Percentiles rank a stretch among this genome's conserved stretches.
phyloP scores from a whole-genome alignment of 1,284 basidiomycete genomes.

The Ceratorhiza oryzae-sativae region DNA sequence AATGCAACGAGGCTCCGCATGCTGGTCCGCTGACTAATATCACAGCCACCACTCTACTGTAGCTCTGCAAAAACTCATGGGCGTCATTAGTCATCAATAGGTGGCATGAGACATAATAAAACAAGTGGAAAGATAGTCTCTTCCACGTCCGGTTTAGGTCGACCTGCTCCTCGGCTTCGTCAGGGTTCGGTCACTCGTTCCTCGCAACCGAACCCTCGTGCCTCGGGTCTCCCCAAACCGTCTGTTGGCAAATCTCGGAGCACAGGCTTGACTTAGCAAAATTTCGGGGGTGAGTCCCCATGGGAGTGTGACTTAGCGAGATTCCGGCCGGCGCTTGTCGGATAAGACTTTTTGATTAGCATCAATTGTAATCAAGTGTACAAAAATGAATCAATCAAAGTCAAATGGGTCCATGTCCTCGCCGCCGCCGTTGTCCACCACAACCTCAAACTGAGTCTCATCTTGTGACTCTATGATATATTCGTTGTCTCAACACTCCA shows the following conservation, averaged over 20 bases:
- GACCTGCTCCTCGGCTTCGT: constrained; percentile 1
- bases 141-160: constrained; percentile 29
- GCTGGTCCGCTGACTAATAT: too few relatives aligned
- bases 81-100: too few relatives aligned
- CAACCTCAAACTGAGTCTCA: neutral
- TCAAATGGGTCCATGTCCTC: constrained; percentile 1
- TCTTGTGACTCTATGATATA: neutral
- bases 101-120: too few relatives aligned
- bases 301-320: constrained; percentile 20
- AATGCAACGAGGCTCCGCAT: too few relatives aligned
- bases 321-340: neutral
- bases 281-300: neutral
- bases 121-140: too few relatives aligned
- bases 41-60: too few relatives aligned
- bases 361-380: constrained; percentile 9
- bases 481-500: neutral
- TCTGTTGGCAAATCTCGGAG: constrained; percentile 8
- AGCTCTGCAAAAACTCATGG: too few relatives aligned
- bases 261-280: constrained; percentile 24
- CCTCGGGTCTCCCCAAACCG: constrained; percentile 19
- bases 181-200: constrained; percentile 24
- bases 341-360: constrained; percentile 19
- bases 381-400: constrained; percentile 13
- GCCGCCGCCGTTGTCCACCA: neutral
- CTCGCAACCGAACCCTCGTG: constrained; percentile 19